Evolutionary conservation across 2,329 filamentous ascomycete species (phyloP).

Genomic region (Thyridium curvatum): DNA sequence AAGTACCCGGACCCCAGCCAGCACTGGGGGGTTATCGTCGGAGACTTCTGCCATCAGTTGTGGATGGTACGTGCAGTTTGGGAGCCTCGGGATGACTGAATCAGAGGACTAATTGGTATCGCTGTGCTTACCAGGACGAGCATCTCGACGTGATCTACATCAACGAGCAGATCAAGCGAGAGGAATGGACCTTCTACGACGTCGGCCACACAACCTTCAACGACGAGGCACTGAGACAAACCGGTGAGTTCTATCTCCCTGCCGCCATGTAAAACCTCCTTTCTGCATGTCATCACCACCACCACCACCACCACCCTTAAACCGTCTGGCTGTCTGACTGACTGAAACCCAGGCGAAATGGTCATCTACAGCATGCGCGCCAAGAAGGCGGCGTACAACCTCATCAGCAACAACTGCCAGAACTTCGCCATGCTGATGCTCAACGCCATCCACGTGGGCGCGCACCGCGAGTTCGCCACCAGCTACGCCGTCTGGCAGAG

Average conservation of each 20-base stretch:
- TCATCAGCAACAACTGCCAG: slow-evolving; percentile 56
- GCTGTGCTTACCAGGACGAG: slow-evolving; percentile 33
- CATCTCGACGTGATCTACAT: slow-evolving; percentile 50
- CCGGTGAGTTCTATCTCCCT: slow-evolving; percentile 26
- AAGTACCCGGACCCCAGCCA: slow-evolving; percentile 53
- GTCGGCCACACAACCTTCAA: slow-evolving; percentile 49
- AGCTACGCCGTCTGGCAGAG: slow-evolving; percentile 46
- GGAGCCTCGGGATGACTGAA: too few relatives aligned
- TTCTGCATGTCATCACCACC: not conserved
- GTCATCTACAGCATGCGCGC: slow-evolving; percentile 45
- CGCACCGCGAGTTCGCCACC: slow-evolving; percentile 45
- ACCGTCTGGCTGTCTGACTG: not conserved
- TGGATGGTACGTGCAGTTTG: slow-evolving; percentile 51
- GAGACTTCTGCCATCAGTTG: slow-evolving; percentile 48
- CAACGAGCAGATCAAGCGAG: slow-evolving; percentile 37
- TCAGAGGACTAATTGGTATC: not conserved
- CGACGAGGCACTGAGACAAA: slow-evolving; percentile 43
- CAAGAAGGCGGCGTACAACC: slow-evolving; percentile 44
- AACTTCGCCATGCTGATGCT: slow-evolving; percentile 47
- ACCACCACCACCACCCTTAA: too few relatives aligned
- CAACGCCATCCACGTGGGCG: slow-evolving; percentile 46
- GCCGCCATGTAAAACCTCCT: not conserved
- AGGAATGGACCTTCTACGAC: slow-evolving; percentile 43
- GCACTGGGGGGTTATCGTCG: slow-evolving; percentile 54
- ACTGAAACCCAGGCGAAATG: slow-evolving; percentile 33